phyloP scores from a whole-genome alignment of 495 filamentous ascomycete species.

The Lophium mytilinum region DNA sequence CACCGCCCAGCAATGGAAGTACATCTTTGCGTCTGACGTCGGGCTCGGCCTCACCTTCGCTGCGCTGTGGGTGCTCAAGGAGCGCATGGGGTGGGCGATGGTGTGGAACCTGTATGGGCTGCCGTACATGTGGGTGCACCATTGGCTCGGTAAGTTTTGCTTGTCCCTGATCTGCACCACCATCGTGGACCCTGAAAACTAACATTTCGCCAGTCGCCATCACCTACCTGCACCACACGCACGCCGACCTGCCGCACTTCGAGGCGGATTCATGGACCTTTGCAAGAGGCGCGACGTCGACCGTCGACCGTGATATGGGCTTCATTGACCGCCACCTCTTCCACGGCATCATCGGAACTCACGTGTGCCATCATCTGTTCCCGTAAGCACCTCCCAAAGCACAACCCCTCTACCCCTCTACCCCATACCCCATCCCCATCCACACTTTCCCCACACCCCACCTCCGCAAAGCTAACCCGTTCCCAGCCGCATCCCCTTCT shows the following conservation, averaged over 20 bases:
- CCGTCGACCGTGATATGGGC: slow-evolving; percentile 82
- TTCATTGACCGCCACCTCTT: slow-evolving; percentile 80
- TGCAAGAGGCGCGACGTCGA: slow-evolving; percentile 74
- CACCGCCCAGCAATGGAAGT: slow-evolving; percentile 66
- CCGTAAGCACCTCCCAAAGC: slow-evolving; percentile 38
- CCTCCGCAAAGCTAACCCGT: no score
- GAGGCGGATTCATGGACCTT: slow-evolving; percentile 69
- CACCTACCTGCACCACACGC: slow-evolving; percentile 88
- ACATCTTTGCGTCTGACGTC: slow-evolving; percentile 69
- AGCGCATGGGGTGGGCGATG: slow-evolving; percentile 75
- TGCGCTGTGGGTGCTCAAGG: slow-evolving; percentile 32
- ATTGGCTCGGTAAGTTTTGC: slow-evolving; percentile 70
- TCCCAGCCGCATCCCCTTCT: slow-evolving; percentile 62
- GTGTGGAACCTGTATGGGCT: slow-evolving; percentile 87
- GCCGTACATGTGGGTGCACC: slow-evolving; percentile 97
- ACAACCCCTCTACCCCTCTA: no score
- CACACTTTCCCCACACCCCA: no score
- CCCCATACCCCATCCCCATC: no score
- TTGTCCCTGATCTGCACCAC: background rate
- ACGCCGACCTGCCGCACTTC: slow-evolving; percentile 81
- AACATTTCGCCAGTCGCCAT: slow-evolving; percentile 30
- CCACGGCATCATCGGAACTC: slow-evolving; percentile 88
- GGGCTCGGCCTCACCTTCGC: slow-evolving; percentile 31
- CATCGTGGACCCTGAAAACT: slow-evolving; percentile 9
- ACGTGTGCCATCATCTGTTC: slow-evolving; percentile 85